These are phyloP conservation scores for Hypoxylon sp. DNA, from an alignment of 2,329 filamentous ascomycete species.

Conservation along the genomic window DNA sequence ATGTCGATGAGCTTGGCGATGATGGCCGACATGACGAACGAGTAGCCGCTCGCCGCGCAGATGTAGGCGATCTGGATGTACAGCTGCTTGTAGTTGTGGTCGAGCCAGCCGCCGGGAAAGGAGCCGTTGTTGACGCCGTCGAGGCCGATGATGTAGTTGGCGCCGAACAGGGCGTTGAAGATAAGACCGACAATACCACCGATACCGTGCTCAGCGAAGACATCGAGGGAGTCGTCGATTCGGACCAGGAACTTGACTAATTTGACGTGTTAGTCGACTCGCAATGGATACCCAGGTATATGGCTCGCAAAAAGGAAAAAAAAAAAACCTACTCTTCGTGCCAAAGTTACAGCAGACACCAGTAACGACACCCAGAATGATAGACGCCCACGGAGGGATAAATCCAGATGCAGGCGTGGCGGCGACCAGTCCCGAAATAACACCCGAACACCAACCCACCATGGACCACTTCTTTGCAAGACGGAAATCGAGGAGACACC, in stretches of 20 bases:
- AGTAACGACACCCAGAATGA: conserved; percentile 71
- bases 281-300: neutral
- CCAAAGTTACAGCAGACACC: conserved; percentile 72
- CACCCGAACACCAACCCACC: conserved; percentile 76
- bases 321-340: conserved; percentile 60
- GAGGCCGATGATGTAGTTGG: conserved; percentile 74
- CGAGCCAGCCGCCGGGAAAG: conserved; percentile 72
- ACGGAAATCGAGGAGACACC: conserved; percentile 95
- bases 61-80: conserved; percentile 85
- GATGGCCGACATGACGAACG: conserved; percentile 76
- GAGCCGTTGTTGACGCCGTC: conserved; percentile 77
- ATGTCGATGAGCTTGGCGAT: conserved; percentile 79
- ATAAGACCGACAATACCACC: conserved; percentile 74
- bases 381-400: conserved; percentile 72
- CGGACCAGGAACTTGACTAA: conserved; percentile 66
- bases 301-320: too few species aligned
- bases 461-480: conserved; percentile 92
- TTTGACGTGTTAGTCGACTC: conserved; percentile 20
- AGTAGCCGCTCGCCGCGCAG: conserved; percentile 69
- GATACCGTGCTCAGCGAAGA: conserved; percentile 75
- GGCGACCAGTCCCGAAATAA: conserved; percentile 74
- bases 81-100: conserved; percentile 76
- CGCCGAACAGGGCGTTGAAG: conserved; percentile 77
- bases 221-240: conserved; percentile 76
- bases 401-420: conserved; percentile 75